Conservation (phyloP, 805 yeast genomes). For the Lachancea sp. region DNA sequence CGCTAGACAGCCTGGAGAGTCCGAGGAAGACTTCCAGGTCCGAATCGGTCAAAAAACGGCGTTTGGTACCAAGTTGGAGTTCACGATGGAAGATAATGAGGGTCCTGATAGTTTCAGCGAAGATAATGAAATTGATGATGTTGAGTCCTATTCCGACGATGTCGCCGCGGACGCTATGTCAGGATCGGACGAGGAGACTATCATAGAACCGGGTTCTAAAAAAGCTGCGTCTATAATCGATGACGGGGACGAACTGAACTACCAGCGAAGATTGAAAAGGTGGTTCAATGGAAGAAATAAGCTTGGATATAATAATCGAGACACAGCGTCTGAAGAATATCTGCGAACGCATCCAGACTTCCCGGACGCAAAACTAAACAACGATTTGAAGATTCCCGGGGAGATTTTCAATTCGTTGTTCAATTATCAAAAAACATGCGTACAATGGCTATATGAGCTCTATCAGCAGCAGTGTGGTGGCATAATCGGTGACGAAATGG, state of each 20-base stretch:
- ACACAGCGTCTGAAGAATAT: conserved; percentile 49
- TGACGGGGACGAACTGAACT: conserved; percentile 73
- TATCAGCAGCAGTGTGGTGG: conserved; percentile 88
- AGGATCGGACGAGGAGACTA: background rate
- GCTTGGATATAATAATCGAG: conserved; percentile 26
- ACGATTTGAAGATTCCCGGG: conserved; percentile 74
- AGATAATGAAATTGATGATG: conserved; percentile 9
- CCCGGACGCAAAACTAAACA: conserved; percentile 69
- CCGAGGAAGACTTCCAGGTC: conserved; percentile 71
- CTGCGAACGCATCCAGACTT: conserved; percentile 66
- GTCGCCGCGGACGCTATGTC: conserved; percentile 9
- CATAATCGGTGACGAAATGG: conserved; percentile 97
- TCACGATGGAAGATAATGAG: conserved; percentile 30
- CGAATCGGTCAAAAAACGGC: conserved; percentile 93
- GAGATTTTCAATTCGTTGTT: conserved; percentile 82
- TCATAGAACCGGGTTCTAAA: background rate
- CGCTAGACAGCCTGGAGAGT: conserved; percentile 60
- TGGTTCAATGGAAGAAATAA: conserved; percentile 55
- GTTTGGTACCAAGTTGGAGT: conserved; percentile 65
- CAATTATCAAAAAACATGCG: conserved; percentile 93
- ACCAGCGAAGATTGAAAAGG: conserved; percentile 48
- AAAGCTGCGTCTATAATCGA: conserved; percentile 35
- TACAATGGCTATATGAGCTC: conserved; percentile 96
- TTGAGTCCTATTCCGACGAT: conserved; percentile 14
- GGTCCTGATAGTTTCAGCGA: conserved; percentile 11